These are phyloP conservation scores for Marvania coccoides DNA, from an alignment of 139 green algal species.

Conservation along the genomic window DNA sequence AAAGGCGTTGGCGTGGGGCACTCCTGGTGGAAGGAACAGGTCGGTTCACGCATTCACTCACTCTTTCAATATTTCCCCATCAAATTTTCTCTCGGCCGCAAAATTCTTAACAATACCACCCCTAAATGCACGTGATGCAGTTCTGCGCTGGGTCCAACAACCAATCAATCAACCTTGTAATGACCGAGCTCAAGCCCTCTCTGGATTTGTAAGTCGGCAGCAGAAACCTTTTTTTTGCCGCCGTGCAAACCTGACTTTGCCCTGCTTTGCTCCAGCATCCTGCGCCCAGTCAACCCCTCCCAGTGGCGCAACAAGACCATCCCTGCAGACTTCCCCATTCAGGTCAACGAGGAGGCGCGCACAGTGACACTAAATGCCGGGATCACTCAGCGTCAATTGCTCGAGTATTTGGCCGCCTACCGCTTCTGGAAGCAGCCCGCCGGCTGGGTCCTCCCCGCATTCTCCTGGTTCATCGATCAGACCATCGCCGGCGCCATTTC, in stretches of 20 bases:
- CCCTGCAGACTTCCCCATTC: slow-evolving; percentile 27
- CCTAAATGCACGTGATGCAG: background rate
- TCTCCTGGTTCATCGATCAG: slow-evolving; percentile 77
- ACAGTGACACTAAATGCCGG: slow-evolving; percentile 67
- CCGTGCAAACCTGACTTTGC: background rate
- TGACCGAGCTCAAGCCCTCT: slow-evolving; percentile 33
- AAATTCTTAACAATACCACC: background rate
- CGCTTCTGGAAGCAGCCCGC: slow-evolving; percentile 35
- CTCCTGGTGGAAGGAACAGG: slow-evolving; percentile 57
- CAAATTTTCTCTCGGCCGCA: background rate
- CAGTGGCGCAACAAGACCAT: background rate
- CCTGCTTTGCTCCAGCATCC: no score
- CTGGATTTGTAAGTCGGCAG: slow-evolving; percentile 16
- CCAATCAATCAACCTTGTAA: slow-evolving; percentile 53
- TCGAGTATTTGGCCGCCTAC: slow-evolving; percentile 79
- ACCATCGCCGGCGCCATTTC: slow-evolving; percentile 76
- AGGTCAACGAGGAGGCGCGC: slow-evolving; percentile 40
- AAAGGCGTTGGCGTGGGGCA: slow-evolving; percentile 55
- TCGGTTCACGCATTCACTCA: slow-evolving; percentile 26
- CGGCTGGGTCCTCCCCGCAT: slow-evolving; percentile 66
- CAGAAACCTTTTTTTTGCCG: background rate
- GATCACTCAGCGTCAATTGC: slow-evolving; percentile 50
- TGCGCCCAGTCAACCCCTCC: slow-evolving; percentile 6
- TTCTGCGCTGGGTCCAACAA: slow-evolving; percentile 27
- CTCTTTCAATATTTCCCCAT: background rate